Evolutionary conservation across 2,329 filamentous ascomycete species (phyloP), one percentile per base, ranked within the genome.

Genomic region (Celoporthe dispersa): DNA sequence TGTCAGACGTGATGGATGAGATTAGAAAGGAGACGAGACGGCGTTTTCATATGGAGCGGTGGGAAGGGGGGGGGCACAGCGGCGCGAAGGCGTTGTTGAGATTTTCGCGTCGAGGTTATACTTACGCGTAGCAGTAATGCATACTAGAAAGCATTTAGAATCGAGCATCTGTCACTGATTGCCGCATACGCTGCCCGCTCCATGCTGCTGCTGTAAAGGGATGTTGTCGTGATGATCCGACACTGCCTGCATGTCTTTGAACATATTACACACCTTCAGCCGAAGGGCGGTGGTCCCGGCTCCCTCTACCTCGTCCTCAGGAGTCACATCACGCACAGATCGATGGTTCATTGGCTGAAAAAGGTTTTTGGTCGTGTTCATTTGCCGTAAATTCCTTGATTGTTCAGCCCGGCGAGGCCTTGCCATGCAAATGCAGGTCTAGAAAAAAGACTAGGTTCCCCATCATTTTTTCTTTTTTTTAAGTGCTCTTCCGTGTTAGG

Each of bases 341-440:
- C 2, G 3, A 48, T n/a, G 28, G 62, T 37, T 65, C 65, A 64
- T 60, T 64, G 64, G 70, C 67, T 81, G 74, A 81, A 80, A 35
- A n/a, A 59, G 79, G 80, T 80, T 80, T 78, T 72, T 69, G 66
- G 68, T 70, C 67, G 70, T 80, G 83, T 84, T 85, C 82, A 84
- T 85, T 85, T 82, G 83, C 84, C 81, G 82, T 83, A 81, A 82
- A 81, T 80, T 80, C 59, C 59, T 81, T 83, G 82, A 83, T 80
- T 84, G 80, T 80, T 78, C 77, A 78, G 76, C 82, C 83, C 81
- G 82, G 76, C 74, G 74, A 73, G 75, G 75, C 75, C 64, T 82
- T 81, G 80, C 82, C 84, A 84, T 84, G 83, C 81, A 84, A 83
- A 83, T 84, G 83, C 82, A 75, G 74, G 72, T 79, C 77, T 77